Evolutionary conservation across 2,329 filamentous ascomycete genomes (phyloP), one percentile per base, ranked within the genome.

Genomic region (Oidium heveae): DNA sequence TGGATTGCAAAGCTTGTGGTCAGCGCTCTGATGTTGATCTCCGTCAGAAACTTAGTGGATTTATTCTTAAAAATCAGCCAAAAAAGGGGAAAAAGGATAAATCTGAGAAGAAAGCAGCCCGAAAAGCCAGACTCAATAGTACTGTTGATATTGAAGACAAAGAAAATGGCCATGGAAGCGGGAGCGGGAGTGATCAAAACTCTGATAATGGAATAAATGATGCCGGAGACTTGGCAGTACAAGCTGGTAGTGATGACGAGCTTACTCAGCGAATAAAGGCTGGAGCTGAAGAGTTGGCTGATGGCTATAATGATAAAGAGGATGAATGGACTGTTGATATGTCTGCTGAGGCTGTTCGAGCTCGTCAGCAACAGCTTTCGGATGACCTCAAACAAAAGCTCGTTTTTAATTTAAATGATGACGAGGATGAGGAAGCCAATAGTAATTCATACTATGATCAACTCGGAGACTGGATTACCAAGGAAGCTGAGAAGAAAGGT

Each of bases 1-100:
- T 96, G 61, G 91, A 98, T 72, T 98, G 91, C 82, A 98, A 98
- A 74, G 91, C 91, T 59, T 98, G 91, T 67, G 91, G 91, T 66
- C 84, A 94, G 70, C 87, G 86, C 65, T 84, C 84, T 61, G 82
- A 91, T 59, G 89, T 94, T 55, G 89, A 96, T 65, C 75, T 88
- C 61, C 86, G 88, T 66, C 80, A 94, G 68, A 98, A 98, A 76
- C 81, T 98, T 61, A 93, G 85, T 69, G 85, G 86, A 59, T 98
- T 94, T 74, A 95, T 98, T 67, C 72, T 96, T 67, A 96, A 96
- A 78, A 93, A 91, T 67, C 82, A 86, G 68, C 82, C 86, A 63
- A 80, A 79, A 71, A 94, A 94, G 74, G 86, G 86, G 70, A 95
- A 95, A 77, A 94, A 94, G 72, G 86, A 95, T 74, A 96, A 94